Conservation (phyloP, 805 yeast species). For the Cyberlindnera saturnus region DNA sequence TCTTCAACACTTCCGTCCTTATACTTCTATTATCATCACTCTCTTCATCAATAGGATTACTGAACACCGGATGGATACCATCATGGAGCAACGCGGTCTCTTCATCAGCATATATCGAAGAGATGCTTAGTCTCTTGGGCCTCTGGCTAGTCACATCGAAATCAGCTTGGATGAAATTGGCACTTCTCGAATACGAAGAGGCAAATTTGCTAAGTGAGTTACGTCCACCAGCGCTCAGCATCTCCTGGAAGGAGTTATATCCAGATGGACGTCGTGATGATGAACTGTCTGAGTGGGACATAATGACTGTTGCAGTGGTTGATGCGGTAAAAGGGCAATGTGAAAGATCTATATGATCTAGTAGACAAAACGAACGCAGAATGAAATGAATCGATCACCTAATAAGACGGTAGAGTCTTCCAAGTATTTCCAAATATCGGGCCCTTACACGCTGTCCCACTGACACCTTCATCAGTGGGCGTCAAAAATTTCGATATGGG, state of each 20-base stretch:
- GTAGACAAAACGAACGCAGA: too few species aligned
- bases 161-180: slow-evolving; percentile 23
- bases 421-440: too few species aligned
- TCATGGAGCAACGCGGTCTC: slow-evolving; percentile 10
- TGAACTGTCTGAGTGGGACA: neutral
- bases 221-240: slow-evolving; percentile 19
- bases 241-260: slow-evolving; percentile 23
- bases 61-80: neutral
- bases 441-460: too few species aligned
- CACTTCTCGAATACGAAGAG: slow-evolving; percentile 20
- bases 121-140: slow-evolving; percentile 14
- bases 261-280: slow-evolving; percentile 6
- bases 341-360: too few species aligned
- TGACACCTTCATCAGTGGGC: too few species aligned
- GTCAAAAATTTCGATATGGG: neutral
- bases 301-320: too few species aligned
- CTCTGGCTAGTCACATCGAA: slow-evolving; percentile 18
- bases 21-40: slow-evolving; percentile 12
- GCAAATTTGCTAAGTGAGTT: slow-evolving; percentile 23
- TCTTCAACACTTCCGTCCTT: slow-evolving; percentile 8
- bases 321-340: too few species aligned
- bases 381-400: too few species aligned
- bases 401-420: too few species aligned
- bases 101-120: slow-evolving; percentile 7
- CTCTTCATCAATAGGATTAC: neutral